Percentiles rank a stretch among this genome's conserved stretches.
Conservation (phyloP, 2,329 filamentous ascomycete genomes). For the Zymoseptoria crescenta region DNA sequence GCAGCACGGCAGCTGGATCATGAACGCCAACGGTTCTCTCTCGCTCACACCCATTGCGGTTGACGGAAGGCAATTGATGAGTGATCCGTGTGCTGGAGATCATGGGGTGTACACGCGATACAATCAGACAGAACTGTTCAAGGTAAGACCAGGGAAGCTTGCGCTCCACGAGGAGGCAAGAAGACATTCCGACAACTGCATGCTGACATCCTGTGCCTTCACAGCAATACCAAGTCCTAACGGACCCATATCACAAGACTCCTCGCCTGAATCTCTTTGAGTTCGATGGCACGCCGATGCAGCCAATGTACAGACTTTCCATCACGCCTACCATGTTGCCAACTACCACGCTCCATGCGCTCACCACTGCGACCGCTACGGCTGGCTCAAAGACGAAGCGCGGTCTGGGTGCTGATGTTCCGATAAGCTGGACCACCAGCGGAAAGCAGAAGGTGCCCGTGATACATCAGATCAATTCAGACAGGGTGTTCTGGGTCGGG, state of each 20-base stretch:
- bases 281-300: constrained; percentile 57
- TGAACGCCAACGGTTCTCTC: constrained; percentile 52
- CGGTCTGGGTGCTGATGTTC: constrained; percentile 25
- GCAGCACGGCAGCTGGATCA: constrained; percentile 59
- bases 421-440: constrained; percentile 34
- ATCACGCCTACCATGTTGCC: constrained; percentile 61
- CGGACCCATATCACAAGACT: constrained; percentile 55
- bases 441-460: constrained; percentile 21
- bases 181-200: background rate
- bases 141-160: constrained; percentile 37
- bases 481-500: constrained; percentile 46
- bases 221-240: constrained; percentile 40
- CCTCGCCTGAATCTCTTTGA: constrained; percentile 56
- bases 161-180: background rate
- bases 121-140: constrained; percentile 55
- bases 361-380: constrained; percentile 31
- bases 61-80: constrained; percentile 61
- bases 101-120: constrained; percentile 56
- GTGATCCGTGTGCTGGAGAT: constrained; percentile 53
- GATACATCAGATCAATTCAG: constrained; percentile 33
- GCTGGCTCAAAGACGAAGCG: constrained; percentile 27
- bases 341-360: constrained; percentile 57
- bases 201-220: background rate
- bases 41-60: constrained; percentile 52
- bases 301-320: constrained; percentile 60